phyloP scores from a whole-genome alignment of 768 basidiomycete genomes.

The Panellus pusillus region DNA sequence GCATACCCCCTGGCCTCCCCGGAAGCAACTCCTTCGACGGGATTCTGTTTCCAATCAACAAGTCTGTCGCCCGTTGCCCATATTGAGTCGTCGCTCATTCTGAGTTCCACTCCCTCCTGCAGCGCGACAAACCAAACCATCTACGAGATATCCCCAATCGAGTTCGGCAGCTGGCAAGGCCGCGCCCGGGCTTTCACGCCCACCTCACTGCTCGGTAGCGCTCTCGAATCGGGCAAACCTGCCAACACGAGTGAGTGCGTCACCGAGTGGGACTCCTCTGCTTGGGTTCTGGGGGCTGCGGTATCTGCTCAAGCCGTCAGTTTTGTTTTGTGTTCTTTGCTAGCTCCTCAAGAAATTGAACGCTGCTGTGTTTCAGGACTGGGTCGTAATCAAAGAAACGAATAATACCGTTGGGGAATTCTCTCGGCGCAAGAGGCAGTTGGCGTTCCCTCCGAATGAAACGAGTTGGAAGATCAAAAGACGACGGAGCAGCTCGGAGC shows the following conservation, averaged over 20 bases:
- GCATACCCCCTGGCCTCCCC: slow-evolving; percentile 3
- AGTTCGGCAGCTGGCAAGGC: slow-evolving; percentile 9
- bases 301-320: not conserved
- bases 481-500: not conserved
- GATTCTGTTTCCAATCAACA: slow-evolving; percentile 8
- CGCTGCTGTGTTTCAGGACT: not conserved
- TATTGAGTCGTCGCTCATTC: no score
- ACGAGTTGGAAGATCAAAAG: not conserved
- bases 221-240: slow-evolving; percentile 5
- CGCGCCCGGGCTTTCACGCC: slow-evolving; percentile 6
- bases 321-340: not conserved
- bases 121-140: slow-evolving; percentile 12
- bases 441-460: slow-evolving; percentile 6
- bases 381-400: slow-evolving; percentile 7
- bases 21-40: slow-evolving; percentile 8
- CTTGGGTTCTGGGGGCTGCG: slow-evolving; percentile 5
- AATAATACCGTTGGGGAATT: slow-evolving; percentile 5
- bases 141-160: slow-evolving; percentile 8
- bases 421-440: slow-evolving; percentile 1
- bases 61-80: not conserved
- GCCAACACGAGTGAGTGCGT: slow-evolving; percentile 3
- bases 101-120: not conserved
- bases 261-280: slow-evolving; percentile 7
- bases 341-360: not conserved
- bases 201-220: slow-evolving; percentile 7